Percentiles rank a stretch among this genome's conserved stretches.
Conservation (phyloP, 495 filamentous ascomycete genomes). For the Tuber aestivum region DNA sequence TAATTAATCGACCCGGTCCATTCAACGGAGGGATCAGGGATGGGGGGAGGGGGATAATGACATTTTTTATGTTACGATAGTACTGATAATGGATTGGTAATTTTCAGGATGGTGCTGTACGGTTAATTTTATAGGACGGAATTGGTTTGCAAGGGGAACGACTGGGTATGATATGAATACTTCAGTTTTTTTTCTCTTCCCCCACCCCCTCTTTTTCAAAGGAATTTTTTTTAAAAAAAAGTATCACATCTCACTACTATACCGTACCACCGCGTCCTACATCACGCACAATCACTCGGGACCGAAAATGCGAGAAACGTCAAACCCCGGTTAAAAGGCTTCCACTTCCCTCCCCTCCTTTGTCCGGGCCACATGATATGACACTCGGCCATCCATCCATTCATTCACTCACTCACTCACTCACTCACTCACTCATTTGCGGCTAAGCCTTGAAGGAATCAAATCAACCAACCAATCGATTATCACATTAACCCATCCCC, state of each 20-base stretch:
- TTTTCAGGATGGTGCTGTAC: background rate
- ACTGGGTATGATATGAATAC: no score
- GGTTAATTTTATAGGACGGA: background rate
- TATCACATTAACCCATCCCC: background rate
- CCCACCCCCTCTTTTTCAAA: no score
- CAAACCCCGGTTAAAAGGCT: background rate
- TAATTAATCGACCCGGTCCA: background rate
- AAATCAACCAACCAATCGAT: background rate
- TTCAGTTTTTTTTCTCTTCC: background rate
- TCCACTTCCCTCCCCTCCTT: background rate
- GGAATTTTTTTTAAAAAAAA: background rate
- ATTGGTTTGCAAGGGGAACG: background rate
- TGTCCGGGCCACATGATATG: background rate
- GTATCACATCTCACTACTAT: no score
- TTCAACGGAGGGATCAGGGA: background rate
- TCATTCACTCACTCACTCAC: no score
- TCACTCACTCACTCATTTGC: background rate
- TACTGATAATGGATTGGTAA: background rate
- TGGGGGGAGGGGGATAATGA: background rate
- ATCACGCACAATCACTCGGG: background rate
- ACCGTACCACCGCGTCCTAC: background rate
- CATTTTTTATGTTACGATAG: constrained; percentile 7
- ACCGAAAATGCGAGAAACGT: background rate
- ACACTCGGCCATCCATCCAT: background rate
- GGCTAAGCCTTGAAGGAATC: background rate